A percentile compares a stretch with the other conserved stretches of the same genome.
These are phyloP conservation scores for Elymus sibiricus DNA, from an alignment of 176 grass and related monocot genomes.

Conservation along the genomic window DNA sequence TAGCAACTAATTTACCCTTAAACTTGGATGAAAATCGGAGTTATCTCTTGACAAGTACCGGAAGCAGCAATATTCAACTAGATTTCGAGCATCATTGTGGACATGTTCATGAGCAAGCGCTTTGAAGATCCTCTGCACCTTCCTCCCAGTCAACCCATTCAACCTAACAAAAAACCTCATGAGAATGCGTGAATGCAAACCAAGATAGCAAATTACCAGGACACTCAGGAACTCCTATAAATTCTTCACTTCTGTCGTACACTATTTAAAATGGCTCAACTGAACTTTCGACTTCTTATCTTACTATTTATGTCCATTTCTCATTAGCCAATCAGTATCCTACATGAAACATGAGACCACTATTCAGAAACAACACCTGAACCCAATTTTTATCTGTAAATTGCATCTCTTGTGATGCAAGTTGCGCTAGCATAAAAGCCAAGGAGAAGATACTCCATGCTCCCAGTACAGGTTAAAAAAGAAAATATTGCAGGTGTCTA, in stretches of 20 bases:
- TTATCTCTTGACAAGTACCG: slow-evolving; percentile 80
- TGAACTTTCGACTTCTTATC: neutral
- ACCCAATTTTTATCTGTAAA: neutral
- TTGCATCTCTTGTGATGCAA: neutral
- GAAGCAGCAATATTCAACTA: slow-evolving; percentile 98
- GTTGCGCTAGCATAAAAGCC: neutral
- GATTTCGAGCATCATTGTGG: slow-evolving; percentile 60
- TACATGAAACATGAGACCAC: neutral
- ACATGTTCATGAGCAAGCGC: slow-evolving; percentile 61
- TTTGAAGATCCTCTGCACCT: slow-evolving; percentile 84
- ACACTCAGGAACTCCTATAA: neutral
- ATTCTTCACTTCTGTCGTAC: neutral
- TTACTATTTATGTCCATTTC: neutral
- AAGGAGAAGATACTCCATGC: neutral
- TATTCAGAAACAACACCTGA: neutral
- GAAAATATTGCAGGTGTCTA: neutral
- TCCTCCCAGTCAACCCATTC: slow-evolving; percentile 72
- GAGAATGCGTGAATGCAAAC: slow-evolving; percentile 1
- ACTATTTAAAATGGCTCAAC: neutral
- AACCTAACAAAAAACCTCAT: slow-evolving; percentile 59
- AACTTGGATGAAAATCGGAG: slow-evolving; percentile 80
- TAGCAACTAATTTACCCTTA: slow-evolving; percentile 64
- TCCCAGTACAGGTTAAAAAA: neutral
- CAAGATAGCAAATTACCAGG: slow-evolving; percentile 4
- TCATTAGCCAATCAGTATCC: neutral